Base-by-base conservation (phyloP, 306 rosid genomes). In the Vigna angularis region DNA sequence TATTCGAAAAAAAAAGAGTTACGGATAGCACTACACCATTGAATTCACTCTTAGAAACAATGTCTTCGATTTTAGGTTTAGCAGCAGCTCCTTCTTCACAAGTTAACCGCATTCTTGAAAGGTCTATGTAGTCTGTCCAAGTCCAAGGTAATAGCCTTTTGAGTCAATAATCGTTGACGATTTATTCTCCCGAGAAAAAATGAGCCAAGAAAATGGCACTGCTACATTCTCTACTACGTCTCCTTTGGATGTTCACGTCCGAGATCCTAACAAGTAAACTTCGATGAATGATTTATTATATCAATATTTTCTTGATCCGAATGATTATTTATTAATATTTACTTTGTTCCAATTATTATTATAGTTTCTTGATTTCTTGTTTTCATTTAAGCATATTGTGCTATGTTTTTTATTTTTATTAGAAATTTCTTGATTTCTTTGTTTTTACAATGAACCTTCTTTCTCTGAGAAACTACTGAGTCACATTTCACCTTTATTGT, bases 231-330 rank as follows among this genome's bases (percentile, higher is more conserved):
- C 47, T 17, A 65, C 58, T 32, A 50, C 30, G 36, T 62, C 82
- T 71, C 17, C 72, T 9, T 65, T 70, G 16, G 69, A 44, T 10
- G 36, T 32, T 42, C 20, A 66, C 52, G 30, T 66, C 42, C 38
- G 72, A 45, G 83, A 72, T 56, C 73, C 64, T 73, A 49, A 22
- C 82, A 82, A 76, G 91, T 85, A 89, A 85, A 76, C 45, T 4
- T 16, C 26, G 13, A 30, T 26, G 34, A 8, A 18, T 42, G 9
- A 32, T 82, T 26, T 18, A 6, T 49, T 30, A 4, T 36, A 18
- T 53, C 36, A 4, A 45, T 57, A 20, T 38, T 49, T 1, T 74
- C 50, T 44, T 58, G 38, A 44, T 67, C 14, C 22, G 4, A 11
- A 36, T 20, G 36, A 12, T 77, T 36, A n/a, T 28, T 40, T 9